Conservation (phyloP, 208 protist genomes). For the Trypanosoma conorhini region DNA sequence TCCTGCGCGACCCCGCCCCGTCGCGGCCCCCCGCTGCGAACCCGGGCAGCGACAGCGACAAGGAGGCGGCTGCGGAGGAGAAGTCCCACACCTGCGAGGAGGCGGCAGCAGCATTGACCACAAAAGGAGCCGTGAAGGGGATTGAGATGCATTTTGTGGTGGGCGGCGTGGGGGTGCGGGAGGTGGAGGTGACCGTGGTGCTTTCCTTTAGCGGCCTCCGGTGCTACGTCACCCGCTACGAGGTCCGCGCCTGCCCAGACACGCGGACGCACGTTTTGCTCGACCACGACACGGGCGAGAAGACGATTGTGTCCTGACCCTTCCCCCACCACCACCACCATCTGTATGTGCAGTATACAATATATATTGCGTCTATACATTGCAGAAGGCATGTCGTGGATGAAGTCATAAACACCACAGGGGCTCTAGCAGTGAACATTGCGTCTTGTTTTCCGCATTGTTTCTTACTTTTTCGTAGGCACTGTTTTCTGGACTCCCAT, state of each 20-base stretch:
- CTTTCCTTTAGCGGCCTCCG: slow-evolving; percentile 59
- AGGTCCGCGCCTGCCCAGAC: slow-evolving; percentile 60
- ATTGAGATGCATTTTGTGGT: slow-evolving; percentile 72
- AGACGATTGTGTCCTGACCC: slow-evolving; percentile 37
- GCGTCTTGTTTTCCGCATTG: background rate
- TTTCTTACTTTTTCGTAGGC: background rate
- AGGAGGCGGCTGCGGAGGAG: background rate
- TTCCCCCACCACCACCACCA: background rate
- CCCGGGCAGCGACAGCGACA: background rate
- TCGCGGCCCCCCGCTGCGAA: background rate
- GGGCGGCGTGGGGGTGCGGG: slow-evolving; percentile 35
- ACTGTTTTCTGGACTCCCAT: background rate
- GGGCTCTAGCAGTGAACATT: background rate
- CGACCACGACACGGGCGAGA: slow-evolving; percentile 61
- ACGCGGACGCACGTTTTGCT: slow-evolving; percentile 53
- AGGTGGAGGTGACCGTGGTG: slow-evolving; percentile 61
- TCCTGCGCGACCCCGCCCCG: slow-evolving; percentile 1
- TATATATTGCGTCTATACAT: background rate
- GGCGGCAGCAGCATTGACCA: slow-evolving; percentile 4
- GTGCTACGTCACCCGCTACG: slow-evolving; percentile 59
- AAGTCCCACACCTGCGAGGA: background rate
- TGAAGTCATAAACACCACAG: background rate
- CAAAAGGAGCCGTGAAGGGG: slow-evolving; percentile 35
- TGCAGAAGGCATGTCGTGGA: background rate
- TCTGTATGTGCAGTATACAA: background rate